Evolutionary conservation across 805 yeast genomes (phyloP).

Genomic region (Kodamaea kaohsiungensis): DNA sequence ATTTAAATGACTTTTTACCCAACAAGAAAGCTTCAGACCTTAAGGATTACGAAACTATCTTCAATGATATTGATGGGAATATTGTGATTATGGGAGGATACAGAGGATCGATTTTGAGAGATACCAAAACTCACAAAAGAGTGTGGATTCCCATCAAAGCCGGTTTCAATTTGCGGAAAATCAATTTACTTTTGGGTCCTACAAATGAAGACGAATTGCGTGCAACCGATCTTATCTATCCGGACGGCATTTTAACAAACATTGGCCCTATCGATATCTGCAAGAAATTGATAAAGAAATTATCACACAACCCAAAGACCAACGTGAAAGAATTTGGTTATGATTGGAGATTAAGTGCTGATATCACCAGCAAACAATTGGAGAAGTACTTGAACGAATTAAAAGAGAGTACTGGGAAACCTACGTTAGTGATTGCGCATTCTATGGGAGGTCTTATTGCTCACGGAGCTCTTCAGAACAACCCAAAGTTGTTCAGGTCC

Average conservation of each 20-base stretch:
- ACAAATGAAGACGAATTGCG: conserved; percentile 63
- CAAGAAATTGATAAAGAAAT: conserved; percentile 54
- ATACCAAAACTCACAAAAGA: conserved; percentile 59
- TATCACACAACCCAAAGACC: conserved; percentile 57
- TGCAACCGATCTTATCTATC: conserved; percentile 53
- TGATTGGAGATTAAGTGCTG: conserved; percentile 85
- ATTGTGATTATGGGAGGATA: conserved; percentile 84
- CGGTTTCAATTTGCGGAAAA: conserved; percentile 71
- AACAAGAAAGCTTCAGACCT: conserved; percentile 17
- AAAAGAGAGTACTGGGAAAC: conserved; percentile 51
- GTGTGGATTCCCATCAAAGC: conserved; percentile 90
- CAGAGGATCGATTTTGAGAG: conserved; percentile 78
- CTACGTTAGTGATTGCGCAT: conserved; percentile 76
- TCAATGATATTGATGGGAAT: conserved; percentile 70
- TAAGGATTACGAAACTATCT: conserved; percentile 45
- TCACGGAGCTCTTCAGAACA: conserved; percentile 70
- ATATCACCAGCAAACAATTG: conserved; percentile 54
- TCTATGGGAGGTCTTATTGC: conserved; percentile 94
- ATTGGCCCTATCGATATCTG: conserved; percentile 88
- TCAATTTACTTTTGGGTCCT: conserved; percentile 74
- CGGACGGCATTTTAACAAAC: conserved; percentile 78
- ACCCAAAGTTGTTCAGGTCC: conserved; percentile 71
- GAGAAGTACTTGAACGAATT: conserved; percentile 47
- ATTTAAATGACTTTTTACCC: conserved; percentile 43
- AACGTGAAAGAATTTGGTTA: conserved; percentile 79